Base-by-base conservation (phyloP, 495 filamentous ascomycete species). In the Aspergillus hancockii region DNA sequence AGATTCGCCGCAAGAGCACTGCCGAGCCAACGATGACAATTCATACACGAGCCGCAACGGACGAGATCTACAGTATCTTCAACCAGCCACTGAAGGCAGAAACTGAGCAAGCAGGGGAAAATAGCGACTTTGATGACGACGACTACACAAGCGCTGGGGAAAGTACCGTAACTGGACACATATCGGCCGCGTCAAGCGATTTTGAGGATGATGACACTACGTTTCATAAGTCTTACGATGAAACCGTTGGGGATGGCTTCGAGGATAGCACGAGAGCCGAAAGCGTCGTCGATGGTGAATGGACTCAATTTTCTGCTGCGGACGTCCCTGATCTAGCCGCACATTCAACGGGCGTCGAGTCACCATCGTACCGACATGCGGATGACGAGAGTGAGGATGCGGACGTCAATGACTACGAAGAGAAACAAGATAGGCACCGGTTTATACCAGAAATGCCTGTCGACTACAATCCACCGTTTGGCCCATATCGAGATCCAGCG, bases 1-100 rank as follows among this genome's bases (percentile, higher is more conserved):
- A 92, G 69, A 81, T 91, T 28, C 87, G 82, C 45, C 80, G 84
- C 49, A 93, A 90, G 75, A 90, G 88, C 69, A 81, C 83, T 13
- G 72, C 82, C 2, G 92, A 96, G 67, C 90, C 92, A 25, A 98
- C 94, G 1, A 97, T 98, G 93, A 98, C 94, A 1, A 83, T 98
- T 61, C 90, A 97, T 67, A 98, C 94, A 18, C 90, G 86, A 52
- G 93, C 93, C 54, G 94, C 94, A 1, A 97, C 92, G 50, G 93
- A 98, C 66, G 95, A 98, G 61, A 97, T 98, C 50, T 96, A 98
- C 71, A 91, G 90, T 59, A 87, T 98, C 41, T 98, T 98, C 75
- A 98, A 94, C 65, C 91, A 95, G 49, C 93, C 95, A 8, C 71
- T 96, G 47, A 85, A 90, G 63, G 77, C 78, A 36, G 71, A 82